These are phyloP conservation scores for Rosellinia necatrix DNA, from an alignment of 2,329 filamentous ascomycete genomes.

Conservation along the genomic window DNA sequence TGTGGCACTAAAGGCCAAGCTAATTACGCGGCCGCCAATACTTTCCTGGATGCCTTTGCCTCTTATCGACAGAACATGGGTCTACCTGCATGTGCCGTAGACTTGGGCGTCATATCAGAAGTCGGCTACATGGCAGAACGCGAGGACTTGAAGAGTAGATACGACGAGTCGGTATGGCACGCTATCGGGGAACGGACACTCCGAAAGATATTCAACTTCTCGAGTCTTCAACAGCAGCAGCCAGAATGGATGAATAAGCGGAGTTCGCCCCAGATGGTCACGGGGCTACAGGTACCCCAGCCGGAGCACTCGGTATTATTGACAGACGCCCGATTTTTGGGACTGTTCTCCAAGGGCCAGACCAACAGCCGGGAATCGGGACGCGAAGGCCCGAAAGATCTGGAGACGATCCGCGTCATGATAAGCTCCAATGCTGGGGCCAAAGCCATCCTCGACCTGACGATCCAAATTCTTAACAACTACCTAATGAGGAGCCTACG, in stretches of 20 bases:
- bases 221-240: constrained; percentile 24
- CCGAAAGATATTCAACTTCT: constrained; percentile 25
- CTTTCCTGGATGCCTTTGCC: constrained; percentile 48
- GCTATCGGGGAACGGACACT: constrained; percentile 31
- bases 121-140: constrained; percentile 40
- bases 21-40: constrained; percentile 49
- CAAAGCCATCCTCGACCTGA: constrained; percentile 22
- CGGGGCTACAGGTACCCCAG: neutral
- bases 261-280: neutral
- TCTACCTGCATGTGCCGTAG: constrained; percentile 42
- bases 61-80: constrained; percentile 41
- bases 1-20: constrained; percentile 45
- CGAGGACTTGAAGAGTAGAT: constrained; percentile 2
- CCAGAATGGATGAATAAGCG: neutral
- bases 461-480: constrained; percentile 30
- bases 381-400: neutral
- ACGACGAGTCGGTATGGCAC: constrained; percentile 26
- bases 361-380: neutral
- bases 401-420: constrained; percentile 1
- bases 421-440: constrained; percentile 22
- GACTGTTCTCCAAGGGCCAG: too few species aligned
- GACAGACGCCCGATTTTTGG: too few species aligned
- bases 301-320: too few species aligned
- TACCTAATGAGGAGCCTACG: constrained; percentile 36
- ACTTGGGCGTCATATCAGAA: constrained; percentile 45